Evolutionary conservation across 306 rosid genomes (phyloP).

Genomic region (Luffa acutangula): DNA sequence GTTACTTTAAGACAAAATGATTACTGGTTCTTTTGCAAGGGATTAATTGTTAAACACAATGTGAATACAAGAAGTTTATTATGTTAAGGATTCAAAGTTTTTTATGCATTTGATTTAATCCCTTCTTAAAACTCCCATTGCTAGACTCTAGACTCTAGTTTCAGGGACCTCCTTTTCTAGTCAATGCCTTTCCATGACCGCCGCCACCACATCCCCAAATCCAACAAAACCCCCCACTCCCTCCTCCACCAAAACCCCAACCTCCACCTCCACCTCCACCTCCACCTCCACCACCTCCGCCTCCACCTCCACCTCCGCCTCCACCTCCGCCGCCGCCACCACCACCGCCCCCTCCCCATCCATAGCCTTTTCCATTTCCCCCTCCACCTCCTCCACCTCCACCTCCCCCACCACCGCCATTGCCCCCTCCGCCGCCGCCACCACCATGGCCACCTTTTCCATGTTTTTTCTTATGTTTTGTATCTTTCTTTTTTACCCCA

Average conservation of each 20-base stretch:
- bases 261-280: neutral
- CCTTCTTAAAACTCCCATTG: neutral
- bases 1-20: neutral
- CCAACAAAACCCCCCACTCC: conserved; percentile 1
- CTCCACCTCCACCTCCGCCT: conserved; percentile 5
- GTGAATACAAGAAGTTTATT: neutral
- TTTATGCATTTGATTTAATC: neutral
- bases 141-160: neutral
- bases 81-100: too few species aligned
- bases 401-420: neutral
- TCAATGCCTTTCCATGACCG: neutral
- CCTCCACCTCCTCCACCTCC: neutral
- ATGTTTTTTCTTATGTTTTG: neutral
- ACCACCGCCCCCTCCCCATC: neutral
- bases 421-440: neutral
- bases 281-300: conserved; percentile 8
- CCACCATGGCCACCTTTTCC: neutral
- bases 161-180: neutral
- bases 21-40: neutral
- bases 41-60: neutral
- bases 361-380: neutral
- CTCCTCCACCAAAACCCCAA: neutral
- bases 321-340: conserved; percentile 11
- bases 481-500: neutral
- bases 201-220: conserved; percentile 7